A percentile compares a stretch with the other conserved stretches of the same genome.
Evolutionary conservation across 1,284 basidiomycete species (phyloP).

Genomic region (Fereydounia khargensis): DNA sequence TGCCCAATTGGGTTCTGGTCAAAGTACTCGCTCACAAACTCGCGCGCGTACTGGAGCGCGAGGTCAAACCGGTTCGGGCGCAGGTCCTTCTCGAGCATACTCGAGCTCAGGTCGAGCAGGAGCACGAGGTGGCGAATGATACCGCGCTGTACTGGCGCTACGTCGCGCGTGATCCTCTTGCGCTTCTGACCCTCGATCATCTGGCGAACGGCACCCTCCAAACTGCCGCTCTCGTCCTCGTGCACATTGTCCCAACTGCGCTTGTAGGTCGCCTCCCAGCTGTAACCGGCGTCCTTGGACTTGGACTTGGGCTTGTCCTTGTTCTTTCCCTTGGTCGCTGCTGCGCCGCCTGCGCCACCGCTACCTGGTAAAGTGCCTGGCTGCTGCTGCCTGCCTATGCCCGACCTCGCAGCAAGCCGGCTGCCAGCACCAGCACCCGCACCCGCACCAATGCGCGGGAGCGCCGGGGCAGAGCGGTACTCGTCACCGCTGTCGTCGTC

Average conservation of each 20-base stretch:
- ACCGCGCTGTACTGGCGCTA: conserved; percentile 82
- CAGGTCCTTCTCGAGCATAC: conserved; percentile 95
- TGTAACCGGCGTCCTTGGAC: conserved; percentile 63
- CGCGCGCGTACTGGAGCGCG: conserved; percentile 72
- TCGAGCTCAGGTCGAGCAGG: conserved; percentile 80
- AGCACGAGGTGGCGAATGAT: conserved; percentile 94
- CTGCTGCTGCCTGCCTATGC: too few relatives aligned
- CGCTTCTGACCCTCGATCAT: conserved; percentile 80
- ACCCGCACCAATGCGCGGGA: conserved; percentile 17
- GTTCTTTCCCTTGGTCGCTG: conserved; percentile 2
- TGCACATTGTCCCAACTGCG: conserved; percentile 95
- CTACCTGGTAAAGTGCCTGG: too few relatives aligned
- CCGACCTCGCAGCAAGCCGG: too few relatives aligned
- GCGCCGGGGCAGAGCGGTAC: conserved; percentile 19
- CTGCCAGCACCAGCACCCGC: conserved; percentile 1
- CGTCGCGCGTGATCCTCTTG: conserved; percentile 65
- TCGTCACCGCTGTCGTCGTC: conserved; percentile 39
- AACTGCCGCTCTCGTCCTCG: conserved; percentile 88
- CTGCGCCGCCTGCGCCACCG: conserved; percentile 2
- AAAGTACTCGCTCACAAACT: conserved; percentile 95
- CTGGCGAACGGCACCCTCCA: conserved; percentile 84
- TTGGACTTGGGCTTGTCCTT: conserved; percentile 16
- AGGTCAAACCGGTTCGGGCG: conserved; percentile 77
- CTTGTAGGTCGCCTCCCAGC: conserved; percentile 93
- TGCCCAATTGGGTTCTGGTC: conserved; percentile 99